phyloP scores from a whole-genome alignment of 352 stramenopile species.

The Phytophthora brassicae region DNA sequence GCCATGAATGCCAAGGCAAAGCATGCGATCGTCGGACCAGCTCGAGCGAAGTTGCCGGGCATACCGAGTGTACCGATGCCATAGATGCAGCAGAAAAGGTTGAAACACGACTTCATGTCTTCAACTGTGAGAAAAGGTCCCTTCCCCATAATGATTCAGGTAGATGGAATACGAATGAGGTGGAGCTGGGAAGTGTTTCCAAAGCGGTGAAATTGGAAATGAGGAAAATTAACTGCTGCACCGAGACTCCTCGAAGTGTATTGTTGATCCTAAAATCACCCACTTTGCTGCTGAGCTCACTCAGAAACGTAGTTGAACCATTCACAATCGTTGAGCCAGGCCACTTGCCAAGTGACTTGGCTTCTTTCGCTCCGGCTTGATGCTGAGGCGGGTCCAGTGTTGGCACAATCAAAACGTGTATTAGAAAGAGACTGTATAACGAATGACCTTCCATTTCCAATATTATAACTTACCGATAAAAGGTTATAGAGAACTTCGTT shows the following conservation, averaged over 20 bases:
- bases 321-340: constrained; percentile 1
- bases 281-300: not conserved
- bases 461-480: too few relatives aligned
- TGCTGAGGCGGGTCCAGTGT: not conserved
- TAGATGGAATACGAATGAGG: not conserved
- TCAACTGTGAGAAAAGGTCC: constrained; percentile 48
- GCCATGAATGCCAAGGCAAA: constrained; percentile 63
- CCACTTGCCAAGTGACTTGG: too few relatives aligned
- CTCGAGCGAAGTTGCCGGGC: constrained; percentile 65
- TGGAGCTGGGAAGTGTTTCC: not conserved
- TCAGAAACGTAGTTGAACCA: not conserved
- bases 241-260: too few relatives aligned
- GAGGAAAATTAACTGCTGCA: constrained; percentile 2
- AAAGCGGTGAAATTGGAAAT: constrained; percentile 16
- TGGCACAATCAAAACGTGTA: not conserved
- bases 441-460: too few relatives aligned
- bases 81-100: constrained; percentile 67
- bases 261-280: not conserved
- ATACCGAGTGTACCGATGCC: constrained; percentile 72
- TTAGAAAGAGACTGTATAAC: too few relatives aligned
- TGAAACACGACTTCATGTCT: constrained; percentile 57
- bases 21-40: constrained; percentile 42
- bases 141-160: constrained; percentile 18
- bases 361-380: not conserved
- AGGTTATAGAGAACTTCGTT: too few relatives aligned